Percentiles rank a stretch among this genome's conserved stretches.
Evolutionary conservation across 345 rosid species (phyloP).

Genomic region (Jatropha curcas): DNA sequence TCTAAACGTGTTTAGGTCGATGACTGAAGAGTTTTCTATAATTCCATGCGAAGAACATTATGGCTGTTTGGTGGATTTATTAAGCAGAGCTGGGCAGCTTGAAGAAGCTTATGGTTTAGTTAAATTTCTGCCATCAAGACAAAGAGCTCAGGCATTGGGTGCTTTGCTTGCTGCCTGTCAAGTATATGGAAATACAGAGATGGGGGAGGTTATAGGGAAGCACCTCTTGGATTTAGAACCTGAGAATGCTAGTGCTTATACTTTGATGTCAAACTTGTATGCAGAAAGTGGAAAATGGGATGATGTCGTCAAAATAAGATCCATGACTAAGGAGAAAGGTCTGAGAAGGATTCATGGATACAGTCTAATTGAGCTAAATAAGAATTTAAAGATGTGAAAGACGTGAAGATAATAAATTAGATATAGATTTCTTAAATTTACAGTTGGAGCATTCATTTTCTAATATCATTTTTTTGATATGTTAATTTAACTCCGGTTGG

Average conservation of each 20-base stretch:
- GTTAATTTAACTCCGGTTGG: too few species aligned
- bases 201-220: slow-evolving; percentile 34
- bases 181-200: slow-evolving; percentile 19
- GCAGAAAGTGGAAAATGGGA: slow-evolving; percentile 41
- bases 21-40: slow-evolving; percentile 28
- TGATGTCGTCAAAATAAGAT: slow-evolving; percentile 30
- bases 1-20: slow-evolving; percentile 25
- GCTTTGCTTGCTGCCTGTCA: slow-evolving; percentile 42
- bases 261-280: slow-evolving; percentile 30
- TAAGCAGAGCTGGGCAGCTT: slow-evolving; percentile 39
- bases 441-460: background rate
- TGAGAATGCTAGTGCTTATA: slow-evolving; percentile 25
- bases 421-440: background rate
- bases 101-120: slow-evolving; percentile 34
- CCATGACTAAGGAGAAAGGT: slow-evolving; percentile 22
- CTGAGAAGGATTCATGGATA: slow-evolving; percentile 25
- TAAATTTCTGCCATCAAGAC: slow-evolving; percentile 18
- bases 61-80: slow-evolving; percentile 34
- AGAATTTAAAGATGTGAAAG: background rate
- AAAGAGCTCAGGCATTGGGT: slow-evolving; percentile 26
- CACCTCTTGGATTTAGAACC: slow-evolving; percentile 29
- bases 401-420: background rate
- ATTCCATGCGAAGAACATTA: slow-evolving; percentile 31
- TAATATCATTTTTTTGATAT: too few species aligned
- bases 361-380: slow-evolving; percentile 18